A percentile compares a stretch with the other conserved stretches of the same genome.
Evolutionary conservation across 352 stramenopile species (phyloP).

Genomic region (Achlya hypogyna): DNA sequence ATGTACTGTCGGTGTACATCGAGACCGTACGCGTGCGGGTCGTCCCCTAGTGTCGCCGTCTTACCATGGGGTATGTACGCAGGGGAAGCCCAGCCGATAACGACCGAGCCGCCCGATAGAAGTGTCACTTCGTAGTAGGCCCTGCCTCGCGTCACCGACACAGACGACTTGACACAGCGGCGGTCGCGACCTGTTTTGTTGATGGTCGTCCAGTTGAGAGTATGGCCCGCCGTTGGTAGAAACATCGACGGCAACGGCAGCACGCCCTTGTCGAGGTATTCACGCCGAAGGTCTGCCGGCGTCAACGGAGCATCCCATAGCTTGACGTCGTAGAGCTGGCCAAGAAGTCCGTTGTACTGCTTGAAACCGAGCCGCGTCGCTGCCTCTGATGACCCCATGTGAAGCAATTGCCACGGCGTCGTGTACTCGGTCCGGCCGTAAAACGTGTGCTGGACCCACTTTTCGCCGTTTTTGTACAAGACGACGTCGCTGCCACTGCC

Average conservation of each 20-base stretch:
- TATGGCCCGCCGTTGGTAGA: too few relatives aligned
- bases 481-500: conserved; percentile 24
- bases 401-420: not conserved
- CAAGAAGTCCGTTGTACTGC: not conserved
- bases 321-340: conserved; percentile 48
- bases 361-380: not conserved
- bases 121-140: conserved; percentile 11
- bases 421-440: conserved; percentile 1
- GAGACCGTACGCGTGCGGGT: not conserved
- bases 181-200: conserved; percentile 4
- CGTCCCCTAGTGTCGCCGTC: not conserved
- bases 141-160: not conserved
- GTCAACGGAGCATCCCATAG: conserved; percentile 46
- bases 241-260: not conserved
- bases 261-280: not conserved
- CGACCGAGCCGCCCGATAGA: not conserved
- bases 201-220: not conserved
- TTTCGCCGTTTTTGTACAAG: conserved; percentile 37
- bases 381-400: not conserved
- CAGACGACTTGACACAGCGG: not conserved
- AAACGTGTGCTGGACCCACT: conserved; percentile 10
- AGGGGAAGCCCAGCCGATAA: not conserved
- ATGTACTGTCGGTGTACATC: conserved; percentile 27
- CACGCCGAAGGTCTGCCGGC: not conserved
- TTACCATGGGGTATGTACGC: not conserved